phyloP scores from a whole-genome alignment of 805 yeast genomes.

The Ogataea siamensis region DNA sequence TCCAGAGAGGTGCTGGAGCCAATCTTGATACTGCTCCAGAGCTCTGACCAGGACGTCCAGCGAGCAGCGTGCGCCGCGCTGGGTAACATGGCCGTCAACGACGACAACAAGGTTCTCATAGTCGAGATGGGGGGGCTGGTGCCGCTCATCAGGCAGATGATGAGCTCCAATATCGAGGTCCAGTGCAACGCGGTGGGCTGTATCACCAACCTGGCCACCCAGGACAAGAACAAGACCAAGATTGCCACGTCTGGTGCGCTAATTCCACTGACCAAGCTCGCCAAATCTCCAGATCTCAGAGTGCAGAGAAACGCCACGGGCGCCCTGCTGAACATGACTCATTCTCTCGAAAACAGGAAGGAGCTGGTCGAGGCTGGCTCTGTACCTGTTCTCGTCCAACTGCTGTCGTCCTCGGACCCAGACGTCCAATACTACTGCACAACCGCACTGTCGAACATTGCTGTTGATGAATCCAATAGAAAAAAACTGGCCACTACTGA shows the following conservation, averaged over 20 bases:
- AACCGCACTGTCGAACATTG: constrained; percentile 93
- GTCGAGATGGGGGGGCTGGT: constrained; percentile 98
- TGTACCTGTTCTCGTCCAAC: constrained; percentile 89
- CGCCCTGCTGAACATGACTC: constrained; percentile 96
- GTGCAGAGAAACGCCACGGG: constrained; percentile 99
- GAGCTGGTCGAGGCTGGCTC: constrained; percentile 98
- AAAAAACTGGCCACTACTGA: constrained; percentile 86
- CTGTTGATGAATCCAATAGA: constrained; percentile 92
- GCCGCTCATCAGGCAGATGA: constrained; percentile 96
- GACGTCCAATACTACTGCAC: constrained; percentile 99
- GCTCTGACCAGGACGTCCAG: constrained; percentile 90
- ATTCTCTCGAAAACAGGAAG: constrained; percentile 91
- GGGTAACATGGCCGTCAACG: constrained; percentile 97
- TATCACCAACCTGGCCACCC: constrained; percentile 95
- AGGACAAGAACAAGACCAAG: constrained; percentile 93
- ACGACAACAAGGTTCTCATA: constrained; percentile 86
- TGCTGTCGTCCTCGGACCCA: constrained; percentile 82
- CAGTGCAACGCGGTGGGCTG: constrained; percentile 99
- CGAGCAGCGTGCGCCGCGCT: constrained; percentile 98
- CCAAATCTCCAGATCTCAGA: constrained; percentile 89
- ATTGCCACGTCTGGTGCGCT: constrained; percentile 96
- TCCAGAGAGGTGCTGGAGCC: constrained; percentile 92
- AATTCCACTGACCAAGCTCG: constrained; percentile 89
- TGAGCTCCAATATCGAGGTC: constrained; percentile 94
- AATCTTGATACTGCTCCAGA: constrained; percentile 79